Evolutionary conservation across 208 protist genomes (phyloP), one percentile per base, ranked within the genome.

Genomic region (Zelonia costaricensis): DNA sequence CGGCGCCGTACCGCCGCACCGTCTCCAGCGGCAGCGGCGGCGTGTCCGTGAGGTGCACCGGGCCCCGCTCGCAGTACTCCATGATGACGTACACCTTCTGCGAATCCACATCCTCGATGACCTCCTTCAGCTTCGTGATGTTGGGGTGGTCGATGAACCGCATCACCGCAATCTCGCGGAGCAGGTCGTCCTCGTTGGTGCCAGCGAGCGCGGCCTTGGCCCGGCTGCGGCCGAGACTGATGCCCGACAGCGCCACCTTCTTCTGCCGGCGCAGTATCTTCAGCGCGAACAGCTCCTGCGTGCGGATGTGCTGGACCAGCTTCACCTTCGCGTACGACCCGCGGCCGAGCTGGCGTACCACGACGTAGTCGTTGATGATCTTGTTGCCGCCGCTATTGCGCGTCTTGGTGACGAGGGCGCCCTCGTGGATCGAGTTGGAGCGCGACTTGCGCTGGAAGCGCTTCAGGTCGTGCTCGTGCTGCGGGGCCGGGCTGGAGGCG

Each of bases 131-230:
- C 70, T 88, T 56, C 15, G 98, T 88, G 35, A 99, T 78, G 69
- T 99, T 98, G 2, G 82, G 82, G 79, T 99, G 98, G 40, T 93
- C 68, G 12, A 99, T 76, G 71, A 98, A 96, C 65, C 98, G 98
- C 91, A 99, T 95, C 25, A 99, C 96, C 22, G 95, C 87, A 53
- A 98, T 97, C 62, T 99, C 97, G 39, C 91, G 83, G 44, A 90
- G 66, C 22, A 98, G 68, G 63, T 93, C 81, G 48, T 93, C 85
- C 23, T 92, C 69, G 51, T 45, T 74, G 16, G 18, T 38, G 23
- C 59, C 46, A 49, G 58, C 40, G 42, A 27, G 51, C 27, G 55
- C 44, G 22, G 57, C 8, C 43, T 62, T 62, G 52, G 62, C 44
- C 18, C 69, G 40, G 30, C 51, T 73, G 48, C 59, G 51, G 12